These are phyloP conservation scores for Dactylella cylindrospora DNA, from an alignment of 2,329 filamentous ascomycete species.

Conservation along the genomic window DNA sequence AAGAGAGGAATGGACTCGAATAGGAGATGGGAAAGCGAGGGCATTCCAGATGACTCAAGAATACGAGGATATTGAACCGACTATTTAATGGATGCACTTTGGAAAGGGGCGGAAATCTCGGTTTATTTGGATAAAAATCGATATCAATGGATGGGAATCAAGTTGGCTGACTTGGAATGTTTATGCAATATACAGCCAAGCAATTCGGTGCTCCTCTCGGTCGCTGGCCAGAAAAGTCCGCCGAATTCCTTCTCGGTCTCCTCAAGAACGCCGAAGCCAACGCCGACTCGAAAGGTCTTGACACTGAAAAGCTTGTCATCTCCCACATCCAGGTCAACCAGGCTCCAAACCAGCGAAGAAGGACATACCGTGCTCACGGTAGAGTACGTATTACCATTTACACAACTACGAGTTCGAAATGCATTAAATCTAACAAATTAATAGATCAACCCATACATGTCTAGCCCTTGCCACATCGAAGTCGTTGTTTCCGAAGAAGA, in stretches of 20 bases:
- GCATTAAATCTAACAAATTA: conserved; percentile 45
- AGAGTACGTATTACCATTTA: conserved; percentile 69
- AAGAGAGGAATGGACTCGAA: not conserved
- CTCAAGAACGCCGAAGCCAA: conserved; percentile 98
- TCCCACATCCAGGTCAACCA: conserved; percentile 99
- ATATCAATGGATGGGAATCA: not conserved
- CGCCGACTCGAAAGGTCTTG: conserved; percentile 93
- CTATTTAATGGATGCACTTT: not conserved
- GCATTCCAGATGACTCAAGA: not conserved
- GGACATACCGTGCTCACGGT: conserved; percentile 99
- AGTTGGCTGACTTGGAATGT: conserved; percentile 3
- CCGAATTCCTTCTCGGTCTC: conserved; percentile 94
- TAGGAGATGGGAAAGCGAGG: conserved; percentile 2
- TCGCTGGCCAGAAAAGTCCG: conserved; percentile 99
- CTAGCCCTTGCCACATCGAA: conserved; percentile 99
- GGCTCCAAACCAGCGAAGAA: conserved; percentile 97
- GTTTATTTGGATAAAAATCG: not conserved
- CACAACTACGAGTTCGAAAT: conserved; percentile 2
- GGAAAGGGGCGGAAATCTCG: not conserved
- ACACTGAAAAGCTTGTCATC: conserved; percentile 95
- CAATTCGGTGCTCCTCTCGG: conserved; percentile 97
- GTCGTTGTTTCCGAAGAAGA: conserved; percentile 97
- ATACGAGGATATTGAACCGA: not conserved
- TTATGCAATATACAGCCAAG: conserved; percentile 69
- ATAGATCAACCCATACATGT: conserved; percentile 99